These are phyloP conservation scores for Penicillium arizonense DNA, from an alignment of 495 filamentous ascomycete genomes.

Conservation along the genomic window DNA sequence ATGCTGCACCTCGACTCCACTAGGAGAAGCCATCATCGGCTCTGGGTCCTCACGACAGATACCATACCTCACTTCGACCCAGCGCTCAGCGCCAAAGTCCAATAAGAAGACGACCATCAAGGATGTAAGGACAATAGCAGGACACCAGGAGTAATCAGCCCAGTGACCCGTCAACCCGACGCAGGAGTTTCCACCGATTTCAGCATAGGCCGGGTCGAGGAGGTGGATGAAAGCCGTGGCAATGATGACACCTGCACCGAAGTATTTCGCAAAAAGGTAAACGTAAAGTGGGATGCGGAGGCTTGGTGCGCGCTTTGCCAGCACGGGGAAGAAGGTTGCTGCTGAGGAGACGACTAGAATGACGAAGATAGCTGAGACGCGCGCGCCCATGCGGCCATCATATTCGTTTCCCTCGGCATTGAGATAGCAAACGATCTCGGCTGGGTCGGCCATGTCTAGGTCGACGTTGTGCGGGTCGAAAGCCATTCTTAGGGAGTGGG, in stretches of 20 bases:
- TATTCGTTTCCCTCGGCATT: conserved; percentile 38
- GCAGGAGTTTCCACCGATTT: conserved; percentile 52
- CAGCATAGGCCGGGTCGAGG: conserved; percentile 52
- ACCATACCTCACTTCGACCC: conserved; percentile 51
- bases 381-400: conserved; percentile 40
- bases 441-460: conserved; percentile 31
- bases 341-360: conserved; percentile 37
- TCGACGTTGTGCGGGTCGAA: conserved; percentile 42
- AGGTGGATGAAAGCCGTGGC: conserved; percentile 66
- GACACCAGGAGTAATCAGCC: conserved; percentile 43
- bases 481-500: conserved; percentile 17
- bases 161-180: conserved; percentile 55
- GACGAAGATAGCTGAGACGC: conserved; percentile 46
- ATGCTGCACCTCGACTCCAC: conserved; percentile 1
- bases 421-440: conserved; percentile 38
- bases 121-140: conserved; percentile 37
- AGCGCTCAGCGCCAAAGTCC: conserved; percentile 49
- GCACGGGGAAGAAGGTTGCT: conserved; percentile 63
- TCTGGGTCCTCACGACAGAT: conserved; percentile 36
- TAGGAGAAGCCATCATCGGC: conserved; percentile 17
- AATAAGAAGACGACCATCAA: conserved; percentile 40
- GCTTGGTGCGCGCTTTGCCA: conserved; percentile 52
- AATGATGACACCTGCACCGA: conserved; percentile 70
- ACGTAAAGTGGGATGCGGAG: conserved; percentile 61
- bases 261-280: conserved; percentile 74